These are phyloP conservation scores for Cutaneotrichosporon arboriforme DNA, from an alignment of 1,284 basidiomycete species.

Conservation along the genomic window DNA sequence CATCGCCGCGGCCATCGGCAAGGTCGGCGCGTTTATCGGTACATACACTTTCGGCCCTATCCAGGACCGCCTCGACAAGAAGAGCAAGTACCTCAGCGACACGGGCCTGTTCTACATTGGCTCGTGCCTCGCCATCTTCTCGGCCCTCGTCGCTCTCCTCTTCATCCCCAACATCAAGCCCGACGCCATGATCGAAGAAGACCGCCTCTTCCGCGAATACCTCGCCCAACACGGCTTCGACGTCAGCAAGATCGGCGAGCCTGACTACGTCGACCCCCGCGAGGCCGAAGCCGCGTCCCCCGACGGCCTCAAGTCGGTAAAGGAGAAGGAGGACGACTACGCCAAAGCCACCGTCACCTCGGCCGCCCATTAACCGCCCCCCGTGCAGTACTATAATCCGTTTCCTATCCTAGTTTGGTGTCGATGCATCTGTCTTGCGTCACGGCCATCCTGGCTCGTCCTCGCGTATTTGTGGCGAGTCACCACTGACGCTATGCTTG, in stretches of 20 bases:
- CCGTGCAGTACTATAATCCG: too few species aligned
- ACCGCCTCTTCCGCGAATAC: constrained; percentile 72
- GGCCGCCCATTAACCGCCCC: too few species aligned
- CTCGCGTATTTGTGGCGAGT: too few species aligned
- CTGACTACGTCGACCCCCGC: background rate
- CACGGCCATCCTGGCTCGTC: too few species aligned
- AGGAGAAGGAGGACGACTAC: background rate
- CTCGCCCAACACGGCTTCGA: constrained; percentile 65
- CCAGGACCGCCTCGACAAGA: constrained; percentile 30
- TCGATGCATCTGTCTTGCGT: too few species aligned
- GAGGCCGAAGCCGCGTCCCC: background rate
- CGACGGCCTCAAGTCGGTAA: background rate
- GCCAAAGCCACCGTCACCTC: too few species aligned
- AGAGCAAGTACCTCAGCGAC: constrained; percentile 30
- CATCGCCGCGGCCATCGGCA: constrained; percentile 81
- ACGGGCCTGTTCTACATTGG: constrained; percentile 45
- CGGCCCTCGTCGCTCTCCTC: constrained; percentile 66
- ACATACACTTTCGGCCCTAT: constrained; percentile 68
- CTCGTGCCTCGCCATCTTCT: constrained; percentile 65
- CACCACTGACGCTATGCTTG: background rate
- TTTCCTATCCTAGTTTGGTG: too few species aligned
- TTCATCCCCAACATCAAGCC: constrained; percentile 68
- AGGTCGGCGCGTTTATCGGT: constrained; percentile 77
- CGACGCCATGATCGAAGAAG: constrained; percentile 75
- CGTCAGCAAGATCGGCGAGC: constrained; percentile 14